A percentile compares a stretch with the other conserved stretches of the same genome.
phyloP scores from a whole-genome alignment of 2,329 filamentous ascomycete species.

The Colletotrichum phormii region DNA sequence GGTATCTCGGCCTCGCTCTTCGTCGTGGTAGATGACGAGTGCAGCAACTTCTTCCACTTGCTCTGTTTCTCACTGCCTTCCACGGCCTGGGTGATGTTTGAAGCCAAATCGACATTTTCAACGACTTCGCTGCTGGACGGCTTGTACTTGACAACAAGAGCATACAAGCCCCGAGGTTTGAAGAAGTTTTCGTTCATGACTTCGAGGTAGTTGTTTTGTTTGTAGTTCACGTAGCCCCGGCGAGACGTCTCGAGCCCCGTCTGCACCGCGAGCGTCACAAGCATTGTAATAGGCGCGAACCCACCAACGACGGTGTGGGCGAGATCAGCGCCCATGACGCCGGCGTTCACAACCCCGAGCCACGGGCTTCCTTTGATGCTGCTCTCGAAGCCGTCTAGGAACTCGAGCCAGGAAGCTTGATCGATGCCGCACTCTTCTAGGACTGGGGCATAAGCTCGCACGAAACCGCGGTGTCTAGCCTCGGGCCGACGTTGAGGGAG shows the following conservation, averaged over 20 bases:
- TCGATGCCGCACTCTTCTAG: neutral
- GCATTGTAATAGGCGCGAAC: neutral
- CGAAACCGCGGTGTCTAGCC: neutral
- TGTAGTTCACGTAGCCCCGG: slow-evolving; percentile 4
- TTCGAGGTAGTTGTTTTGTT: slow-evolving; percentile 12
- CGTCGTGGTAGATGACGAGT: neutral
- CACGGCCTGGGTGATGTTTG: neutral
- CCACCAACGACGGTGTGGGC: neutral
- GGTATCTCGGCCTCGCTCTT: neutral
- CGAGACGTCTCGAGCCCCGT: slow-evolving; percentile 7
- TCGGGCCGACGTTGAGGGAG: slow-evolving; percentile 11
- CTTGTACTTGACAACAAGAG: slow-evolving; percentile 5
- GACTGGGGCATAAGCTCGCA: slow-evolving; percentile 10
- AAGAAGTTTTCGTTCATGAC: slow-evolving; percentile 13
- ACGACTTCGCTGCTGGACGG: neutral
- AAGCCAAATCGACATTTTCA: neutral
- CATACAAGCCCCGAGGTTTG: slow-evolving; percentile 2
- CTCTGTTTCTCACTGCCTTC: neutral
- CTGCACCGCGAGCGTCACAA: neutral
- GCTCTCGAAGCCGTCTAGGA: neutral
- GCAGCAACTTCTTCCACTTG: neutral
- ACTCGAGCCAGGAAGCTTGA: neutral
- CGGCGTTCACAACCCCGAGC: neutral
- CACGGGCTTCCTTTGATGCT: neutral
- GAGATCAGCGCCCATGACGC: neutral